phyloP scores from a whole-genome alignment of 148 eudicot genomes.

The Dianthus caryophyllus region DNA sequence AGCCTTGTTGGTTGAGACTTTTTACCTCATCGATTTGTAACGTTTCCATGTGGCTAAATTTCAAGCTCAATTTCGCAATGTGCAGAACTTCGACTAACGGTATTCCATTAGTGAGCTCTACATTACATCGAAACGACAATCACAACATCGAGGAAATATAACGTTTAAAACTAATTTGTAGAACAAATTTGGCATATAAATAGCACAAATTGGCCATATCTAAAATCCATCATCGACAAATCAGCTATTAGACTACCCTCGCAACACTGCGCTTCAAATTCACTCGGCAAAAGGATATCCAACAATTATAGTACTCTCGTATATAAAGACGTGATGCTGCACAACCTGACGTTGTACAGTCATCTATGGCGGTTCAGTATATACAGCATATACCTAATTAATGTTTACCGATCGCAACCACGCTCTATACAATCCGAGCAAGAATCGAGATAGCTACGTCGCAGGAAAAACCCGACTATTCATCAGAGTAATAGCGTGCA shows the following conservation, averaged over 20 bases:
- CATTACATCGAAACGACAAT: too few relatives aligned
- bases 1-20: too few relatives aligned
- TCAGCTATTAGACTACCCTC: slow-evolving; percentile 7
- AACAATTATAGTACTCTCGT: not conserved
- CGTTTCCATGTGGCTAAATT: too few relatives aligned
- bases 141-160: too few relatives aligned
- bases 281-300: slow-evolving; percentile 12
- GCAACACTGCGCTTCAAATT: slow-evolving; percentile 1
- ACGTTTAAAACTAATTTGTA: too few relatives aligned
- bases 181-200: too few relatives aligned
- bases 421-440: slow-evolving; percentile 30
- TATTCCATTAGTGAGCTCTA: too few relatives aligned
- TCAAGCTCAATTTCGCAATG: too few relatives aligned
- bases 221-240: slow-evolving; percentile 8
- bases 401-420: slow-evolving; percentile 18
- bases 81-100: too few relatives aligned
- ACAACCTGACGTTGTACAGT: slow-evolving; percentile 18
- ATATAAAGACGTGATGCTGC: slow-evolving; percentile 18
- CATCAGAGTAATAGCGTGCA: slow-evolving; percentile 22
- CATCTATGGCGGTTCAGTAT: slow-evolving; percentile 20
- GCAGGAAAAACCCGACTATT: slow-evolving; percentile 17
- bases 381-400: slow-evolving; percentile 29
- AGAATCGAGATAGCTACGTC: slow-evolving; percentile 15
- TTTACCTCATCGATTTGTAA: too few relatives aligned
- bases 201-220: not conserved